Percentiles rank a stretch among this genome's conserved stretches.
Conservation (phyloP, 805 yeast genomes). For the Saccharomycopsis capsularis region DNA sequence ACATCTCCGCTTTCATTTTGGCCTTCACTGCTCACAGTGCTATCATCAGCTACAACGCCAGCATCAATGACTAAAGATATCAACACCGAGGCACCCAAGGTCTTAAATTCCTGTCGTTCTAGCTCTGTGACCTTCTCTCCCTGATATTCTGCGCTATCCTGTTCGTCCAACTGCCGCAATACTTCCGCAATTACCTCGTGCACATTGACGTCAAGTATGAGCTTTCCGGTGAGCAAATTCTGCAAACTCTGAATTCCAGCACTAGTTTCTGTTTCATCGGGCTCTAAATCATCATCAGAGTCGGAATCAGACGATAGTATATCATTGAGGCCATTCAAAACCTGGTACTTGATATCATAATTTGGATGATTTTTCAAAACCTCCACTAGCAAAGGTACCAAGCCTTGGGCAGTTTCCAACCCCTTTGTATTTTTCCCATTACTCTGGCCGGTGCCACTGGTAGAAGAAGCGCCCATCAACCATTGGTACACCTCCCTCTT, state of each 20-base stretch:
- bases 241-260: too few relatives aligned
- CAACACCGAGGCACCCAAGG: not conserved
- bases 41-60: not conserved
- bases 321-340: constrained; percentile 6
- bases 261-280: too few relatives aligned
- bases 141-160: too few relatives aligned
- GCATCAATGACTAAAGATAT: not conserved
- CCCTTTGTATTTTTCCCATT: not conserved
- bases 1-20: not conserved
- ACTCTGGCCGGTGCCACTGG: not conserved
- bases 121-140: constrained; percentile 9
- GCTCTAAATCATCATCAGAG: not conserved
- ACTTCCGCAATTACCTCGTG: not conserved
- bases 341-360: constrained; percentile 10
- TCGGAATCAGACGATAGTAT: constrained; percentile 1
- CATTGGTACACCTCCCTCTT: constrained; percentile 1
- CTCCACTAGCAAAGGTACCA: not conserved
- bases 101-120: constrained; percentile 4
- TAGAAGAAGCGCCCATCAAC: not conserved
- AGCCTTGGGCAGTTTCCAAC: not conserved
- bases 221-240: not conserved
- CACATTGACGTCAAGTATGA: not conserved
- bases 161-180: not conserved
- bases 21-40: not conserved
- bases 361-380: constrained; percentile 5